phyloP scores from a whole-genome alignment of 352 stramenopile genomes.

The Globisporangium takayamanum region DNA sequence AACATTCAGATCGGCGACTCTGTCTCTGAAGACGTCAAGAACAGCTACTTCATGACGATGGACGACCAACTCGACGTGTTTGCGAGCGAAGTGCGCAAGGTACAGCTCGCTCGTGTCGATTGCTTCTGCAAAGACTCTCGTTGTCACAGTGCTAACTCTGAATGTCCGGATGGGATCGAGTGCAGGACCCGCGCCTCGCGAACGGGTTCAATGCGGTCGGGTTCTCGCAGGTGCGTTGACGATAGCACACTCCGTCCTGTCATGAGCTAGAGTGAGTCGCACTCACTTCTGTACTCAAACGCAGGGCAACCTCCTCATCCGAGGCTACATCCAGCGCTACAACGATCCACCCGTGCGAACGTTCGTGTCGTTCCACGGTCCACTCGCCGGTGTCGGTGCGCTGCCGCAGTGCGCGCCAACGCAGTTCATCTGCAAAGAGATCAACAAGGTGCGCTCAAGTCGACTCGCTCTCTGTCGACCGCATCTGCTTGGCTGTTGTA shows the following conservation, averaged over 20 bases:
- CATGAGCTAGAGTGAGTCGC: background rate
- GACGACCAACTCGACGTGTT: constrained; percentile 88
- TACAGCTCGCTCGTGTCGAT: constrained; percentile 13
- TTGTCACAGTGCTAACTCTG: background rate
- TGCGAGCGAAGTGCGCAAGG: constrained; percentile 67
- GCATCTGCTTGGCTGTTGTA: too few relatives aligned
- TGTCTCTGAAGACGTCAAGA: constrained; percentile 82
- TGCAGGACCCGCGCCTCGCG: constrained; percentile 67
- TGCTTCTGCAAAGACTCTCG: background rate
- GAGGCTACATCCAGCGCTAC: constrained; percentile 91
- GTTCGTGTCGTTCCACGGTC: constrained; percentile 91
- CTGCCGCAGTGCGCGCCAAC: constrained; percentile 86
- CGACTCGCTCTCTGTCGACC: background rate
- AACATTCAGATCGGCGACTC: constrained; percentile 88
- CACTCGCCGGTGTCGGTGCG: constrained; percentile 84
- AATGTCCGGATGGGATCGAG: background rate
- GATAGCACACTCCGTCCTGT: too few relatives aligned
- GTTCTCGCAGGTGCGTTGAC: constrained; percentile 78
- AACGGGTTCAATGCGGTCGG: constrained; percentile 92
- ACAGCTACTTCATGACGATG: constrained; percentile 93
- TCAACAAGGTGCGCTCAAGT: constrained; percentile 39
- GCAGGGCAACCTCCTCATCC: constrained; percentile 89
- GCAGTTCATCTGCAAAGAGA: constrained; percentile 81
- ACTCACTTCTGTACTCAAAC: background rate
- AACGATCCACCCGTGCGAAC: constrained; percentile 89